These are phyloP conservation scores for Penstemon davidsonii DNA, from an alignment of 257 asterid genomes.

Conservation along the genomic window DNA sequence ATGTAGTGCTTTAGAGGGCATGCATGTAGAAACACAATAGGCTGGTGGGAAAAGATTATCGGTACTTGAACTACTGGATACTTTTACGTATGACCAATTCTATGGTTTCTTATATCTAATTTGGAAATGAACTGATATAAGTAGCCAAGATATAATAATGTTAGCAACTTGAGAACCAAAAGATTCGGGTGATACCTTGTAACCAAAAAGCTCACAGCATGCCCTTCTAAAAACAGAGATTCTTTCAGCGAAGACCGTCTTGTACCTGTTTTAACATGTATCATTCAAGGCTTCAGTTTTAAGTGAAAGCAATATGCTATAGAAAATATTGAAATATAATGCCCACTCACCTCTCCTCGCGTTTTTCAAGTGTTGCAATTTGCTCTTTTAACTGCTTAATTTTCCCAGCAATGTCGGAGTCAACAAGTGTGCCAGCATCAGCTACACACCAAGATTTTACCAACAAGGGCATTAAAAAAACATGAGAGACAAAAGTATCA, in stretches of 20 bases:
- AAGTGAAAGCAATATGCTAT: conserved; percentile 28
- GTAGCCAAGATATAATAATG: neutral
- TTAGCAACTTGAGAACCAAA: conserved; percentile 13
- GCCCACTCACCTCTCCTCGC: conserved; percentile 83
- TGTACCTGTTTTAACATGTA: conserved; percentile 61
- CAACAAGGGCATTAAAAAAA: conserved; percentile 27
- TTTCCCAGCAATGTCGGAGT: conserved; percentile 83
- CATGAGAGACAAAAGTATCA: conserved; percentile 8
- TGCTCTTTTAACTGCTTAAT: conserved; percentile 92
- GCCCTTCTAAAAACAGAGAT: conserved; percentile 98
- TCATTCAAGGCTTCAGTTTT: conserved; percentile 33
- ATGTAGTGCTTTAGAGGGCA: too few relatives aligned
- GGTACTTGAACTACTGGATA: conserved; percentile 14
- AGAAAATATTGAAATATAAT: conserved; percentile 21
- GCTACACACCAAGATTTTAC: conserved; percentile 43
- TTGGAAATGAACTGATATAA: conserved; percentile 1
- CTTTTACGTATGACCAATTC: conserved; percentile 14
- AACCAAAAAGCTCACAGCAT: conserved; percentile 97
- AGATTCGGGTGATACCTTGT: conserved; percentile 62
- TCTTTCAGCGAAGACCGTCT: conserved; percentile 92
- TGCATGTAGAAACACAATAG: too few relatives aligned
- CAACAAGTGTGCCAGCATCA: conserved; percentile 85
- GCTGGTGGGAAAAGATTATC: conserved; percentile 8
- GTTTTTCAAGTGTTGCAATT: conserved; percentile 94
- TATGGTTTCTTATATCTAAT: conserved; percentile 18